Evolutionary conservation across 192 early-diverging fungal species (phyloP).

Genomic region (Backusella tarrabulga): DNA sequence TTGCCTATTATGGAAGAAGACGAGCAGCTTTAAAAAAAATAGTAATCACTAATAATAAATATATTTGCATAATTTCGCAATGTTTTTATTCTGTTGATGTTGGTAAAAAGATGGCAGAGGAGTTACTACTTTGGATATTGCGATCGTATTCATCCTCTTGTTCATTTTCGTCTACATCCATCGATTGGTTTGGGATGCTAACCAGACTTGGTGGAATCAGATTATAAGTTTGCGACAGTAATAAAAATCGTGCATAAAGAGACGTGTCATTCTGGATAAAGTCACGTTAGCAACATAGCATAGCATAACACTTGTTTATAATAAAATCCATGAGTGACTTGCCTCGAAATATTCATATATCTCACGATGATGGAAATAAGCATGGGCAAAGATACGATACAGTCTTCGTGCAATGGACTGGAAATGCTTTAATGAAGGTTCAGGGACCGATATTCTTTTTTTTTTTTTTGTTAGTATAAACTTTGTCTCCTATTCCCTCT

Average conservation of each 20-base stretch:
- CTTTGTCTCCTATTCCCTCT: background rate
- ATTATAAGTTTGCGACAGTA: conserved; percentile 59
- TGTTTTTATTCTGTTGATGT: conserved; percentile 1
- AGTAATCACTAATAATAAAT: no score
- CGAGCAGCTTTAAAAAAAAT: conserved; percentile 19
- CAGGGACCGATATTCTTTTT: conserved; percentile 54
- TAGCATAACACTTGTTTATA: background rate
- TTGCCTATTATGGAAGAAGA: conserved; percentile 52
- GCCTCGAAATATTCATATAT: conserved; percentile 87
- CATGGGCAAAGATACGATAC: conserved; percentile 96
- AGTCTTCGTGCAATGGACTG: conserved; percentile 86
- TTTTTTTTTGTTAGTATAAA: background rate
- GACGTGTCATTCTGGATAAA: conserved; percentile 58
- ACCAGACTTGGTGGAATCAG: conserved; percentile 69
- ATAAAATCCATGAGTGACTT: background rate
- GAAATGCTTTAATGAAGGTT: conserved; percentile 80
- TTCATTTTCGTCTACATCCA: background rate
- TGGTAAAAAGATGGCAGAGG: conserved; percentile 2
- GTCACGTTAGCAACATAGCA: background rate
- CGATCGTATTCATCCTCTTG: conserved; percentile 6
- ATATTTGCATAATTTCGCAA: background rate
- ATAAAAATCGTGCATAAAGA: conserved; percentile 73
- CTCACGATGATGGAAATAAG: conserved; percentile 90
- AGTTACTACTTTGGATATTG: conserved; percentile 2
- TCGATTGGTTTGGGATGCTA: conserved; percentile 55